Conservation (phyloP, 495 filamentous ascomycete species). For the Hypoxylon lenormandii region DNA sequence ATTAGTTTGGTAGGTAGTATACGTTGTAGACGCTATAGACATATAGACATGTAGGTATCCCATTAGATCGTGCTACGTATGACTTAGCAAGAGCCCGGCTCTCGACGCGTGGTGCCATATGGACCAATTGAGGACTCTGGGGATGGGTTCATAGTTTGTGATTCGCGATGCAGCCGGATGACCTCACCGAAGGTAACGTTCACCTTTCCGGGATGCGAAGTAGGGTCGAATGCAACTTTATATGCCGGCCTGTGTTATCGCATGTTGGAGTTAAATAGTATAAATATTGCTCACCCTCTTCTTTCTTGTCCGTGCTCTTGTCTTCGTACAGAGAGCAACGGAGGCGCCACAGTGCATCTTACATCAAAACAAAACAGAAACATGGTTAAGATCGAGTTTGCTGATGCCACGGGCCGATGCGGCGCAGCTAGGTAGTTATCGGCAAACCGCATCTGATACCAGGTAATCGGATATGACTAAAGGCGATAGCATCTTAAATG, state of each 20-base stretch:
- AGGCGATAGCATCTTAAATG: too few species aligned
- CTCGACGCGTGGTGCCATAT: constrained; percentile 32
- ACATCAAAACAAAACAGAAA: neutral
- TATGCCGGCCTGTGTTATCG: neutral
- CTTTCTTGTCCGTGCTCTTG: neutral
- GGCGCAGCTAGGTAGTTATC: too few species aligned
- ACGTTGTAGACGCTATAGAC: too few species aligned
- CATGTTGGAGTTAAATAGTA: neutral
- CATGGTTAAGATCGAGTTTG: neutral
- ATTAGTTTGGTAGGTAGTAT: neutral
- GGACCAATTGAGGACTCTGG: constrained; percentile 45
- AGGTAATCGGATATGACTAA: too few species aligned
- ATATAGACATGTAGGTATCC: too few species aligned
- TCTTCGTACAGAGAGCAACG: neutral
- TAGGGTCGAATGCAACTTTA: constrained; percentile 15
- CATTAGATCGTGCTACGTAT: constrained; percentile 10
- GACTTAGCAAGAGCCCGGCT: constrained; percentile 1
- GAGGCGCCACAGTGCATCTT: neutral
- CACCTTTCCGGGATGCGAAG: constrained; percentile 7
- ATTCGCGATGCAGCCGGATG: constrained; percentile 28
- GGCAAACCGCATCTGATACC: too few species aligned
- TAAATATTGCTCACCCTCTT: neutral
- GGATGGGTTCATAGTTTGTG: constrained; percentile 16
- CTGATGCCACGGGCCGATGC: too few species aligned
- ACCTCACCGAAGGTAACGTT: constrained; percentile 41